Evolutionary conservation across 2,329 filamentous ascomycete genomes (phyloP), one percentile per base, ranked within the genome.

Genomic region (Exophiala sp.): DNA sequence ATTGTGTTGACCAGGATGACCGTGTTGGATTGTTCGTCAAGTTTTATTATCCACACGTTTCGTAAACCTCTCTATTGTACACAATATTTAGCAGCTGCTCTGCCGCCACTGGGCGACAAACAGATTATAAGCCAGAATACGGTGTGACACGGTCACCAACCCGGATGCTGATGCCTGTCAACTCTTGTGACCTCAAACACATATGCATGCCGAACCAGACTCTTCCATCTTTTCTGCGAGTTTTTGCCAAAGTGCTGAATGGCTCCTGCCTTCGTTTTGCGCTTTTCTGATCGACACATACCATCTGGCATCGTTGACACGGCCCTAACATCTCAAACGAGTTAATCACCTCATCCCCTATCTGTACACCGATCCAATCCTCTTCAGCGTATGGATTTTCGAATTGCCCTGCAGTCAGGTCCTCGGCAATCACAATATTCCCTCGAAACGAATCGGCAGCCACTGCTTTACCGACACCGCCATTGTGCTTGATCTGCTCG

Each of bases 291-390:
- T 99, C 86, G 42, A 97, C 83, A 67, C 92, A 96, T 8, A 99
- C 87, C 91, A 99, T 97, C 69, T 96, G 91, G 64, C 94, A 99
- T 55, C 94, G 78, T 56, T 90, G 82, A 65, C 94, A 99, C 2
- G 88, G 82, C 0, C 91, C 92, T 3, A 97, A 73, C 65, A 95
- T 82, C 57, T 87, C 65, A 18, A 77, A 59, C 32, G 12, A 34
- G 38, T 36, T 52, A 21, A 20, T 20, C 5, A 38, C 21, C 7
- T 50, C 34, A 14, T 66, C 54, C 1, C 87, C 88, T 53, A 96
- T 87, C 7, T 72, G 76, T 38, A 96, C 65, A 12, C 71, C 77
- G 10, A 74, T 75, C 92, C 92, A 97, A 5, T 74, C 69, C 62
- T 97, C 94, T 71, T 97, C 92, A 0, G 80, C 78, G 68, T 94